Base-by-base conservation (phyloP, 345 rosid genomes). In the Rhodomyrtus tomentosa region DNA sequence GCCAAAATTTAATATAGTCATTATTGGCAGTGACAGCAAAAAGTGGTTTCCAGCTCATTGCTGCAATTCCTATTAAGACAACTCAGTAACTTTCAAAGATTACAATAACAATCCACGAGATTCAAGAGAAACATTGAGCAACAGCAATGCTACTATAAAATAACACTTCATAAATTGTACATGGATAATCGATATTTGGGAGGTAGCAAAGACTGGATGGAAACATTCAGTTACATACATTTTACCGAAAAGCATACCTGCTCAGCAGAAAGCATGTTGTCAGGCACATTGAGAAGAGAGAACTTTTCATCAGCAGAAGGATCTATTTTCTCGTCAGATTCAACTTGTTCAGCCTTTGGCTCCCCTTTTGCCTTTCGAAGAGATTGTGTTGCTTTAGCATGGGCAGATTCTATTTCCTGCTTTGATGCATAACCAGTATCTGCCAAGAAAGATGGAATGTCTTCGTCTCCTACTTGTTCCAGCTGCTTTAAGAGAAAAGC, bases 281-380 rank as follows among this genome's bases (percentile, higher is more conserved):
- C 98, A 11, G 98, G 98, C 85, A 95, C 84, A 68, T 89, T 89
- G 76, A 95, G 85, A 81, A 95, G 98, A 85, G 96, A 93, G 87
- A 92, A 96, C 87, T 94, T 96, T 9, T 92, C 98, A 85, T 42
- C 89, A 21, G 86, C 72, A 62, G 90, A 90, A 85, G 90, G 58
- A 82, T 95, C 98, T 62, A 83, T 88, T 84, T 92, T 94, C 83
- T 94, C 99, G 55, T 94, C 99, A n/a, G 76, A 86, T 88, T 95
- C 98, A 87, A 87, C 86, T 86, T 91, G 94, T 85, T 95, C 98
- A 80, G 81, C 84, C 86, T 94, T 93, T 25, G 92, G 93, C 88
- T 96, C 99, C 59, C 98, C 99, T 88, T 92, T 95, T 49, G 94
- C 94, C 90, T 94, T 97, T 82, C 95, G 89, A 85, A 97, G 90